phyloP scores from a whole-genome alignment of 2,329 filamentous ascomycete genomes.

The Venturiaceae sp. region DNA sequence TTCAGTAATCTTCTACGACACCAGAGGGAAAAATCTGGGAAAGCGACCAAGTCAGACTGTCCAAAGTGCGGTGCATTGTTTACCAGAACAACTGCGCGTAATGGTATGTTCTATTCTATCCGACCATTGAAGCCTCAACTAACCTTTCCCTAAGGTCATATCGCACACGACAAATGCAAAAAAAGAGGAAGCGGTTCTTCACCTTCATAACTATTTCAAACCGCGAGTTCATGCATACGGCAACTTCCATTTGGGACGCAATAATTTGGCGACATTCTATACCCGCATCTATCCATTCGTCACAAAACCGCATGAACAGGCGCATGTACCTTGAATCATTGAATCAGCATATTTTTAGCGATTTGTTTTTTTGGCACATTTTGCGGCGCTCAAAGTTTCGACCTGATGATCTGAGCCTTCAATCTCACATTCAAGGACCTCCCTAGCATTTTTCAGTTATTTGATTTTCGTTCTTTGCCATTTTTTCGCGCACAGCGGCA shows the following conservation, averaged over 20 bases:
- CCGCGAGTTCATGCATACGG: background rate
- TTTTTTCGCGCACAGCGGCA: background rate
- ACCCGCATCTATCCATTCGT: background rate
- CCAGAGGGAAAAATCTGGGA: conserved; percentile 88
- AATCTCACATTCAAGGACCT: background rate
- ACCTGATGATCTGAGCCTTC: background rate
- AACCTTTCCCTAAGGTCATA: conserved; percentile 44
- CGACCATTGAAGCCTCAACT: too few species aligned
- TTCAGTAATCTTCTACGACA: conserved; percentile 92
- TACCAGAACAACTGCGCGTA: conserved; percentile 77
- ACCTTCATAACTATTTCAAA: background rate
- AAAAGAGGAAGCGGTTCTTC: background rate
- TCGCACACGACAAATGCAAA: conserved; percentile 85
- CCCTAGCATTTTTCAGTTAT: too few species aligned
- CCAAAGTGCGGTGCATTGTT: conserved; percentile 90
- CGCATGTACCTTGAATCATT: background rate
- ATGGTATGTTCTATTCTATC: conserved; percentile 34
- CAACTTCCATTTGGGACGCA: background rate
- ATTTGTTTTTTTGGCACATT: background rate
- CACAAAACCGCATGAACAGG: background rate
- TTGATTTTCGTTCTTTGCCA: background rate
- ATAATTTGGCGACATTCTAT: too few species aligned
- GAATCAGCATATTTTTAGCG: background rate
- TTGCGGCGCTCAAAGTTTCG: background rate
- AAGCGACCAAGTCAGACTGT: conserved; percentile 79